Evolutionary conservation across 192 early-diverging fungal genomes (phyloP).

Genomic region (Pilobolus umbonatus): DNA sequence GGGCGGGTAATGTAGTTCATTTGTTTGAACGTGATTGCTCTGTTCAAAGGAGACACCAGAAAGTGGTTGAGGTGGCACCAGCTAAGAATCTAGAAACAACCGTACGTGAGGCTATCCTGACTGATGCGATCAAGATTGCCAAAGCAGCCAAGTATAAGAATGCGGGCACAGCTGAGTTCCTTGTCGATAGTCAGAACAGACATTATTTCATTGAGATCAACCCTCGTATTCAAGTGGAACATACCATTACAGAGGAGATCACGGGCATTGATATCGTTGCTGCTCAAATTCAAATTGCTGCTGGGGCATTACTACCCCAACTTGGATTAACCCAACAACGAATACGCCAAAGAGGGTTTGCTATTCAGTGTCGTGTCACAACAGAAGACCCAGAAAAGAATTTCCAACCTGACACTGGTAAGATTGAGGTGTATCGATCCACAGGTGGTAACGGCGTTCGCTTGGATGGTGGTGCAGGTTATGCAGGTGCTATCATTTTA

Average conservation of each 20-base stretch:
- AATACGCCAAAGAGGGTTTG: constrained; percentile 43
- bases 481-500: constrained; percentile 85
- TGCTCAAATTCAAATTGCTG: constrained; percentile 54
- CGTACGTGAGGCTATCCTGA: constrained; percentile 41
- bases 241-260: constrained; percentile 57
- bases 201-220: constrained; percentile 67
- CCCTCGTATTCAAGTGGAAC: constrained; percentile 65
- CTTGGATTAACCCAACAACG: constrained; percentile 15
- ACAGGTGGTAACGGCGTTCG: constrained; percentile 19
- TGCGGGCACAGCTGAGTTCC: constrained; percentile 62
- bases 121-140: constrained; percentile 46
- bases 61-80: constrained; percentile 59
- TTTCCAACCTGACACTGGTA: constrained; percentile 53
- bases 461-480: constrained; percentile 52
- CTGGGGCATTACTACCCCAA: constrained; percentile 48
- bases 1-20: constrained; percentile 50
- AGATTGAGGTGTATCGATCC: constrained; percentile 46
- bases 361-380: constrained; percentile 55
- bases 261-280: constrained; percentile 61
- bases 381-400: constrained; percentile 62
- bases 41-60: constrained; percentile 62
- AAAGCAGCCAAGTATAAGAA: constrained; percentile 46
- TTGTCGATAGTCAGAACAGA: constrained; percentile 43
- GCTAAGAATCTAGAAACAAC: constrained; percentile 44
- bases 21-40: constrained; percentile 62